Percentiles rank a stretch among this genome's conserved stretches.
Evolutionary conservation across 495 filamentous ascomycete species (phyloP).

Genomic region (Darksidea phi): DNA sequence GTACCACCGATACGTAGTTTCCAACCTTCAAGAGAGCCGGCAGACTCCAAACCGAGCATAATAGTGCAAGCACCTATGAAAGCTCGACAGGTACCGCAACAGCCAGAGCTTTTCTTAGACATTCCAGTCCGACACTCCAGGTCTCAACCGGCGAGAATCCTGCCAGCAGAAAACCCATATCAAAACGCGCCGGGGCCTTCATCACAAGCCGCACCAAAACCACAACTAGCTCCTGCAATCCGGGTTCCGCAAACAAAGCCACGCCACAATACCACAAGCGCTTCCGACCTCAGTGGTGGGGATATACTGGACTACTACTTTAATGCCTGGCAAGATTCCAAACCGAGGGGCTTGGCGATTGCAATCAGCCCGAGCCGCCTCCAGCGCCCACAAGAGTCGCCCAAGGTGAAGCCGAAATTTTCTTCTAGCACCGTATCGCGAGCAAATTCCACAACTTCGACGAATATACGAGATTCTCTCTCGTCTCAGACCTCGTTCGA

Average conservation of each 20-base stretch:
- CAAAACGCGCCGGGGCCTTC: not conserved
- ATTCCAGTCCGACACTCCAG: conserved; percentile 36
- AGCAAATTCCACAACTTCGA: conserved; percentile 18
- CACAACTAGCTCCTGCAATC: not conserved
- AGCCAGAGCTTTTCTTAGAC: conserved; percentile 26
- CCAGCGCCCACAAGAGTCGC: conserved; percentile 8
- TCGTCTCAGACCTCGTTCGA: conserved; percentile 45
- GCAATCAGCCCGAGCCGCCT: conserved; percentile 3
- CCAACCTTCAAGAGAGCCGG: conserved; percentile 22
- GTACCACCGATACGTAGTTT: conserved; percentile 30
- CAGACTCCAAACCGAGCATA: not conserved
- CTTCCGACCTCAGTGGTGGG: conserved; percentile 10
- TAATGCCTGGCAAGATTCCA: conserved; percentile 6
- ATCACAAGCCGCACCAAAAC: not conserved
- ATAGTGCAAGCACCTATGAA: not conserved
- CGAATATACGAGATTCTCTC: conserved; percentile 28
- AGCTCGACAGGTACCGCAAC: conserved; percentile 2
- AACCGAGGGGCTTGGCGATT: not conserved
- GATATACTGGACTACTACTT: conserved; percentile 37
- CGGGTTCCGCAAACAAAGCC: not conserved
- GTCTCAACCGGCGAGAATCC: conserved; percentile 4
- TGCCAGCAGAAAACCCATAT: not conserved
- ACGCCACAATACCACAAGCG: conserved; percentile 7
- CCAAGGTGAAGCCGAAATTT: conserved; percentile 19
- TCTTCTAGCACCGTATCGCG: conserved; percentile 22